These are phyloP conservation scores for Torulaspora globosa DNA, from an alignment of 1,139 yeast genomes.

Conservation along the genomic window DNA sequence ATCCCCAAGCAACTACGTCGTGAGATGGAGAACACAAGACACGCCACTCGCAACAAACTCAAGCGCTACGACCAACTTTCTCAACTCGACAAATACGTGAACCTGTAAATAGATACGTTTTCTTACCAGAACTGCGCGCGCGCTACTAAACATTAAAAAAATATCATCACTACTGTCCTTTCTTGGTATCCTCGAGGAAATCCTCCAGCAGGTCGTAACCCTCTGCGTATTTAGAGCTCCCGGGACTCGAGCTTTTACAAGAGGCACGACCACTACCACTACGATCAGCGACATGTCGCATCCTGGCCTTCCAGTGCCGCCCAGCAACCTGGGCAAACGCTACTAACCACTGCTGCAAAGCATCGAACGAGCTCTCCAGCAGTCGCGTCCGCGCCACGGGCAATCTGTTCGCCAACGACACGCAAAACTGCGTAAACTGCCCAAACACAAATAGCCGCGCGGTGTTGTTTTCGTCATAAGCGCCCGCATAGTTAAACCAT, in stretches of 20 bases:
- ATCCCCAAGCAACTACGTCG: conserved; percentile 51
- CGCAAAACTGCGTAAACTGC: conserved; percentile 13
- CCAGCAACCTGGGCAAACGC: conserved; percentile 2
- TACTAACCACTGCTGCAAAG: conserved; percentile 7
- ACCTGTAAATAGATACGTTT: conserved; percentile 8
- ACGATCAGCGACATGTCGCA: too few species aligned
- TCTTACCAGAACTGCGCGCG: not conserved
- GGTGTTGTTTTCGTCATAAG: conserved; percentile 9
- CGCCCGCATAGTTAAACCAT: conserved; percentile 14
- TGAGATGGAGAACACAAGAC: conserved; percentile 43
- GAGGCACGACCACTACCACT: too few species aligned
- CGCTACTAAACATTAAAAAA: conserved; percentile 6
- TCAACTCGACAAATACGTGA: conserved; percentile 16
- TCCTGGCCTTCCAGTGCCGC: not conserved
- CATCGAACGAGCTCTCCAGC: conserved; percentile 10
- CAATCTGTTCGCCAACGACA: conserved; percentile 10
- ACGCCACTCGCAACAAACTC: not conserved
- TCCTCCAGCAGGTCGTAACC: conserved; percentile 17
- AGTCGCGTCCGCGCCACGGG: conserved; percentile 12
- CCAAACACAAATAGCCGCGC: conserved; percentile 15
- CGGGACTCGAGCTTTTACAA: not conserved
- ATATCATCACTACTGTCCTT: not conserved
- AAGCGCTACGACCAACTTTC: conserved; percentile 17
- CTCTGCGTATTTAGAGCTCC: conserved; percentile 6
- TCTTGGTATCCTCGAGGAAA: conserved; percentile 10